Percentiles rank a stretch among this genome's conserved stretches.
Evolutionary conservation across 257 asterid species (phyloP).

Genomic region (Petunia axillaris): DNA sequence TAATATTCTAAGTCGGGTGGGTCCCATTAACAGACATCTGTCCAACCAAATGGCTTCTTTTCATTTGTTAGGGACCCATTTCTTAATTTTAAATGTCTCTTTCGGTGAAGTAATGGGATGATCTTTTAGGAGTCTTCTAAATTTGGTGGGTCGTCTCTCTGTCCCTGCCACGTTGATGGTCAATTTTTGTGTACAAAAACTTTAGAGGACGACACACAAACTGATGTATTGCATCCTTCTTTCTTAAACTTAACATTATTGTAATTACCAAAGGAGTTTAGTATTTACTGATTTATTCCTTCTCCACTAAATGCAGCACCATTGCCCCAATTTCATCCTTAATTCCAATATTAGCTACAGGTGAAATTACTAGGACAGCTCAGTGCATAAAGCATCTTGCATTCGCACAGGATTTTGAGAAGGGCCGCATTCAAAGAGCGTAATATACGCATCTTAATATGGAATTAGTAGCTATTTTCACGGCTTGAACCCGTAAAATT

Average conservation of each 20-base stretch:
- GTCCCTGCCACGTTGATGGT: conserved; percentile 40
- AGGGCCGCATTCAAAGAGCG: no score
- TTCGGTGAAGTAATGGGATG: conserved; percentile 50
- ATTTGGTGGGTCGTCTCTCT: conserved; percentile 33
- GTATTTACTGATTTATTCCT: neutral
- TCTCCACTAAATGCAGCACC: neutral
- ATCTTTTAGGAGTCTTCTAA: conserved; percentile 7
- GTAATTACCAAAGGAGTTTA: neutral
- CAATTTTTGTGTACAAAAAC: conserved; percentile 20
- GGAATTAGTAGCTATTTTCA: no score
- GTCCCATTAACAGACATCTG: conserved; percentile 46
- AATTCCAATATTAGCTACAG: neutral
- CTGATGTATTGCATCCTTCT: neutral
- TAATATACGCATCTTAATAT: no score
- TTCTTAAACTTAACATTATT: no score
- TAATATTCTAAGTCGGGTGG: conserved; percentile 32
- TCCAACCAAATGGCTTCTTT: conserved; percentile 47
- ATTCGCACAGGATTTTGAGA: no score
- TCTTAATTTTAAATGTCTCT: conserved; percentile 30
- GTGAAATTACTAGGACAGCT: neutral
- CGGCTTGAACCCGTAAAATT: no score
- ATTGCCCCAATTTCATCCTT: neutral
- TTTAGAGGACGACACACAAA: neutral
- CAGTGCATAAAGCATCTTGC: no score
- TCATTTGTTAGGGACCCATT: conserved; percentile 29